Evolutionary conservation across 768 basidiomycete species (phyloP).

Genomic region (Ramaria sp.): DNA sequence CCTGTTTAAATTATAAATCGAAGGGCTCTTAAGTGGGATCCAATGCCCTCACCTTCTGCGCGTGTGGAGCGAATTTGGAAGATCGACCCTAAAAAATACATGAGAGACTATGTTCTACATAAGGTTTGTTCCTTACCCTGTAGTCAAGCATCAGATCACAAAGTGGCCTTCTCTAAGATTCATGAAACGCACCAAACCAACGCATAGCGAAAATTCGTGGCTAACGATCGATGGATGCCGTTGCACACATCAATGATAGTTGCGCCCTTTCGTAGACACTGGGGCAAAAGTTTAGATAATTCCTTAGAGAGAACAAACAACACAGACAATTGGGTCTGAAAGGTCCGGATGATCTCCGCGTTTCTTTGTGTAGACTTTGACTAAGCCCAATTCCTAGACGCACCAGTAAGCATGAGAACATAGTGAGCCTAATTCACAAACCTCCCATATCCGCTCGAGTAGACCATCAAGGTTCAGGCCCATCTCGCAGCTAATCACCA

Average conservation of each 20-base stretch:
- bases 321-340: conserved; percentile 59
- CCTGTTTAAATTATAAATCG: conserved; percentile 18
- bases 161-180: background rate
- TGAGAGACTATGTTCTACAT: conserved; percentile 10
- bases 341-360: conserved; percentile 91
- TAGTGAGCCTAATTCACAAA: conserved; percentile 10
- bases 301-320: conserved; percentile 22
- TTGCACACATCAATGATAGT: conserved; percentile 94
- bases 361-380: conserved; percentile 96
- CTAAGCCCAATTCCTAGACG: conserved; percentile 58
- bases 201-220: conserved; percentile 86
- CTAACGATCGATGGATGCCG: conserved; percentile 84
- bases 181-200: conserved; percentile 63
- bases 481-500: conserved; percentile 97
- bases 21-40: background rate
- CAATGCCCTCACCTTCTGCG: conserved; percentile 50
- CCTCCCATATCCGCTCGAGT: conserved; percentile 32
- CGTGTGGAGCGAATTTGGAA: conserved; percentile 87
- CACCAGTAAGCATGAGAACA: background rate
- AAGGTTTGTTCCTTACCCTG: conserved; percentile 17
- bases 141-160: background rate
- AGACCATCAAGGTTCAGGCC: conserved; percentile 57
- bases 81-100: conserved; percentile 63
- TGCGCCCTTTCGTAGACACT: conserved; percentile 77
- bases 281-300: background rate